Evolutionary conservation across 768 basidiomycete species (phyloP).

Genomic region (Podaxis carcinomalis): DNA sequence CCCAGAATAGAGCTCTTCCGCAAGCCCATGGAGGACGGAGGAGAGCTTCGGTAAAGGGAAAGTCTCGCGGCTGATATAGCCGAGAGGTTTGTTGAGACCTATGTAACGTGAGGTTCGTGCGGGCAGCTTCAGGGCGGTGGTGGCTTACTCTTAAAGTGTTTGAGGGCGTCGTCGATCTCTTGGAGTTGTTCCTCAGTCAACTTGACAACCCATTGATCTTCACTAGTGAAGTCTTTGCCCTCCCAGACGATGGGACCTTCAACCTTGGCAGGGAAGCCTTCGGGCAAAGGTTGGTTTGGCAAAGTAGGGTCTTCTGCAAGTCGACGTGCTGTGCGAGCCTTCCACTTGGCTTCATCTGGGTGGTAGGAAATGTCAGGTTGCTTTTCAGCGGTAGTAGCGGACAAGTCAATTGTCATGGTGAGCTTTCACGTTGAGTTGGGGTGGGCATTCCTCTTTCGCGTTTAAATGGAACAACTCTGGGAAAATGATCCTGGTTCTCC

Average conservation of each 20-base stretch:
- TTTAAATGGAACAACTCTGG: constrained; percentile 3
- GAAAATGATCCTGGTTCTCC: background rate
- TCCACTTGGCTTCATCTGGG: constrained; percentile 35
- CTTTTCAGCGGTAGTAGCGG: constrained; percentile 13
- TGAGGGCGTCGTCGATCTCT: constrained; percentile 35
- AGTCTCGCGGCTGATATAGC: constrained; percentile 27
- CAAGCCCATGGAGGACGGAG: constrained; percentile 28
- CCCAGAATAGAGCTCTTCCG: constrained; percentile 37
- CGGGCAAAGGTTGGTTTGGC: constrained; percentile 29
- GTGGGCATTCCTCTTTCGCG: background rate
- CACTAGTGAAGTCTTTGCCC: constrained; percentile 36
- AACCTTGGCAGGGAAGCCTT: constrained; percentile 30
- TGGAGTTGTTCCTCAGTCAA: constrained; percentile 28
- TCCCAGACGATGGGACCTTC: constrained; percentile 42
- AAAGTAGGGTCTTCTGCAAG: constrained; percentile 33
- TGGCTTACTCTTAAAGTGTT: constrained; percentile 34
- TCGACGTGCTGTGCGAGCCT: constrained; percentile 31
- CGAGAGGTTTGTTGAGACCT: constrained; percentile 20
- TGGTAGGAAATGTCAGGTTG: constrained; percentile 42
- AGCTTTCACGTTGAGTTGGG: background rate
- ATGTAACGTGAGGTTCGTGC: background rate
- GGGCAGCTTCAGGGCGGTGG: background rate
- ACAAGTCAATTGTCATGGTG: constrained; percentile 9
- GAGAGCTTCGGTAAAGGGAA: constrained; percentile 43
- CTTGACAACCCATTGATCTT: constrained; percentile 40